These are phyloP conservation scores for Sinapis alba DNA, from an alignment of 441 rosid species.

Conservation along the genomic window DNA sequence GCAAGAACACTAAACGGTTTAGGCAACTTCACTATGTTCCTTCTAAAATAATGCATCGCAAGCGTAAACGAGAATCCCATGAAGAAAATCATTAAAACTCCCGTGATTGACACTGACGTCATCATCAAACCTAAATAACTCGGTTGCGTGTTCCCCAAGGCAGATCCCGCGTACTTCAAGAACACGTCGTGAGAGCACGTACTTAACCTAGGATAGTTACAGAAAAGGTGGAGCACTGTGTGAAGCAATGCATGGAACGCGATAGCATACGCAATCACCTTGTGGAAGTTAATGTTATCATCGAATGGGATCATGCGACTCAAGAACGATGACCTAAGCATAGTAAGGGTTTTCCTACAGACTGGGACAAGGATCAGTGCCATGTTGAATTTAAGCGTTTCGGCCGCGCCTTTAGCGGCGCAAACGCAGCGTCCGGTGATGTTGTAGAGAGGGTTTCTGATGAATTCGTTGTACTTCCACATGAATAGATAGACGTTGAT, in stretches of 20 bases:
- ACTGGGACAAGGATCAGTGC: conserved; percentile 82
- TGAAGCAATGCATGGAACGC: conserved; percentile 55
- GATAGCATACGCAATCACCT: conserved; percentile 56
- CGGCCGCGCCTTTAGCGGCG: conserved; percentile 79
- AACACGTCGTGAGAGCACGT: conserved; percentile 49
- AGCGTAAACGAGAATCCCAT: conserved; percentile 73
- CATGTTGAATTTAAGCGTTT: conserved; percentile 84
- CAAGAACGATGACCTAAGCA: conserved; percentile 68
- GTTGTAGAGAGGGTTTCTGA: conserved; percentile 45
- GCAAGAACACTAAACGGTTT: conserved; percentile 63
- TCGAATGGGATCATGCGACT: conserved; percentile 69
- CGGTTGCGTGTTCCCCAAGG: conserved; percentile 58
- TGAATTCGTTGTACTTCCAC: conserved; percentile 56
- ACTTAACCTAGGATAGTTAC: conserved; percentile 64
- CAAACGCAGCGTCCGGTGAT: conserved; percentile 82
- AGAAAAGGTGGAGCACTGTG: conserved; percentile 57
- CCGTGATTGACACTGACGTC: conserved; percentile 59
- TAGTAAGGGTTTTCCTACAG: conserved; percentile 73
- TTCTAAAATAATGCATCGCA: conserved; percentile 67
- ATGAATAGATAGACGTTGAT: conserved; percentile 51
- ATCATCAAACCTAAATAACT: conserved; percentile 53
- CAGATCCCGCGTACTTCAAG: conserved; percentile 46
- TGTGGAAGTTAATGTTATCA: conserved; percentile 89
- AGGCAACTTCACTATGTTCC: conserved; percentile 66
- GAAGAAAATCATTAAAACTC: conserved; percentile 53